Conservation (phyloP, 2,329 filamentous ascomycete genomes). For the Fusarium tuaranense region DNA sequence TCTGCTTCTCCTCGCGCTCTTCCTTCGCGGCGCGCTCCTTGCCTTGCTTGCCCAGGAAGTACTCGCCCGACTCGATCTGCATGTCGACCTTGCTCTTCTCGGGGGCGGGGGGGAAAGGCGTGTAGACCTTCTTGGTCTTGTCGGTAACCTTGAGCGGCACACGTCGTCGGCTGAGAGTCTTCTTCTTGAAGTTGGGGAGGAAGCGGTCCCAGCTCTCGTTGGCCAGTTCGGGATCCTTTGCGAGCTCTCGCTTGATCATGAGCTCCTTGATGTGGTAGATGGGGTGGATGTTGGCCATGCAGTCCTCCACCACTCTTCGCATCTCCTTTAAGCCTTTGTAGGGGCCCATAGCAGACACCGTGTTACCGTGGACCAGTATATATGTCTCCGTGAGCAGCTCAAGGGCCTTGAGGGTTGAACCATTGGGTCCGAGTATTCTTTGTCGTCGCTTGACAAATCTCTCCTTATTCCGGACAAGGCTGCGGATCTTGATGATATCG, state of each 20-base stretch:
- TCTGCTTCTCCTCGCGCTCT: conserved; percentile 86
- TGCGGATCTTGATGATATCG: conserved; percentile 96
- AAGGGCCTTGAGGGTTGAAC: conserved; percentile 92
- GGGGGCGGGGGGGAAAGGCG: conserved; percentile 94
- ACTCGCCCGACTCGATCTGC: conserved; percentile 98
- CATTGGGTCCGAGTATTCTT: conserved; percentile 90
- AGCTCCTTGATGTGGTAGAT: conserved; percentile 84
- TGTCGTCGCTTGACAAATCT: conserved; percentile 95
- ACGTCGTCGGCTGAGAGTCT: conserved; percentile 85
- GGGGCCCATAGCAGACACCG: conserved; percentile 89
- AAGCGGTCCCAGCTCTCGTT: conserved; percentile 96
- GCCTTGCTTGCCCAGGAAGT: conserved; percentile 92
- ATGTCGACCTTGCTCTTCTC: conserved; percentile 99
- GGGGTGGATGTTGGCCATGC: conserved; percentile 96
- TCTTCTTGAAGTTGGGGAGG: conserved; percentile 96
- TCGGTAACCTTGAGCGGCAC: conserved; percentile 89
- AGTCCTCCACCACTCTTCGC: conserved; percentile 89
- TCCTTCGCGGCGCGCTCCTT: conserved; percentile 87
- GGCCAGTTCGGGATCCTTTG: conserved; percentile 87
- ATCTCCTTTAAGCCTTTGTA: conserved; percentile 96
- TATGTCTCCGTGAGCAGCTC: conserved; percentile 93
- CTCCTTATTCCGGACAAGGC: conserved; percentile 91
- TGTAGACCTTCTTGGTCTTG: conserved; percentile 95
- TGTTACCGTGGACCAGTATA: conserved; percentile 96
- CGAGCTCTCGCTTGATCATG: conserved; percentile 93